Conservation (phyloP, 176 grass and related monocot genomes). For the Thalia dealbata region DNA sequence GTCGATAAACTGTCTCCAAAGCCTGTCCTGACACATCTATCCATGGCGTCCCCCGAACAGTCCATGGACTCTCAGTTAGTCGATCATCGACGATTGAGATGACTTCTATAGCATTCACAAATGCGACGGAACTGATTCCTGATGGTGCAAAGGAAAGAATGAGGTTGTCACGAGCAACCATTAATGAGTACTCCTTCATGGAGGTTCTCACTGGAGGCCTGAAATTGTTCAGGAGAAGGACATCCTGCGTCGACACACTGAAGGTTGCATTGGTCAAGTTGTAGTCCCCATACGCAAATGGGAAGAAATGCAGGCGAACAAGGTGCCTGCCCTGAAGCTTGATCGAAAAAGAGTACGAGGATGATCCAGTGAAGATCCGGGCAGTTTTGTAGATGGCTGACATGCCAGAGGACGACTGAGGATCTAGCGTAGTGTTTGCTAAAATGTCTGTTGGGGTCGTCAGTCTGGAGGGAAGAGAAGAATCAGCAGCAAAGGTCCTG, state of each 20-base stretch:
- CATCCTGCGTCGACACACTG: constrained; percentile 69
- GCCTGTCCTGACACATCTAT: constrained; percentile 49
- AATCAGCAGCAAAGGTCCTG: constrained; percentile 55
- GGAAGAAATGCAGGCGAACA: constrained; percentile 76
- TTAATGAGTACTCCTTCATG: constrained; percentile 67
- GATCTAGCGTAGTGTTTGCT: constrained; percentile 40
- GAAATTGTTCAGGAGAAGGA: constrained; percentile 63
- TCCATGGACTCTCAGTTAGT: constrained; percentile 33
- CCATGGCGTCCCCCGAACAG: constrained; percentile 28
- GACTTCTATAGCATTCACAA: constrained; percentile 83
- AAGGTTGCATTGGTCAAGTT: constrained; percentile 64
- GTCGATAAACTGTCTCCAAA: constrained; percentile 55
- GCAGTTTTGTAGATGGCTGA: constrained; percentile 52
- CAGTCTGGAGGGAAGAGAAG: constrained; percentile 39
- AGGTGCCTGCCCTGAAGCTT: constrained; percentile 72
- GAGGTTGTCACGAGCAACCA: constrained; percentile 54
- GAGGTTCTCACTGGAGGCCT: constrained; percentile 46
- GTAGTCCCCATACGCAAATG: constrained; percentile 63
- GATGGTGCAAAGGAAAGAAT: constrained; percentile 73
- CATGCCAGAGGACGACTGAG: constrained; percentile 37
- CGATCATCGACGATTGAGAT: constrained; percentile 66
- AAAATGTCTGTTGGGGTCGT: constrained; percentile 45
- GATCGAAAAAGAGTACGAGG: constrained; percentile 76
- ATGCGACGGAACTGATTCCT: constrained; percentile 39
- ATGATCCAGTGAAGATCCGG: constrained; percentile 57